phyloP scores from a whole-genome alignment of 768 basidiomycete species.

The Trametes meyenii region DNA sequence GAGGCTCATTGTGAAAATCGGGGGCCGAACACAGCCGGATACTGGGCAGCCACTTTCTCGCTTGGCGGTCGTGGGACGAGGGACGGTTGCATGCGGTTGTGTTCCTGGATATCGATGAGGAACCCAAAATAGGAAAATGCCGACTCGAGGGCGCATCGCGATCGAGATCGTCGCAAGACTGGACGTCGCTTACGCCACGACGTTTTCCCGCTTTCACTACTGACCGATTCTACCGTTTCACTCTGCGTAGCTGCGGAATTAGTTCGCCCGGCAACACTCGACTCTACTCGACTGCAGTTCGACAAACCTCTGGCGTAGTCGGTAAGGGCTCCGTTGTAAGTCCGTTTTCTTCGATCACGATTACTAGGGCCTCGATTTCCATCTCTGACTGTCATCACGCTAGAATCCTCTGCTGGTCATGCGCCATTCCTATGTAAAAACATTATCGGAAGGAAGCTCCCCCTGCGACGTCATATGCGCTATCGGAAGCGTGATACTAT shows the following conservation, averaged over 20 bases:
- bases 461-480: not conserved
- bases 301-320: too few species aligned
- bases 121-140: not conserved
- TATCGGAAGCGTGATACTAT: constrained; percentile 13
- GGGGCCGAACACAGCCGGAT: not conserved
- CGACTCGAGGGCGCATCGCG: not conserved
- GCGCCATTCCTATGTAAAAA: not conserved
- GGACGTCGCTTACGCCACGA: not conserved
- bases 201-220: not conserved
- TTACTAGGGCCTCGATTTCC: not conserved
- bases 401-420: constrained; percentile 3
- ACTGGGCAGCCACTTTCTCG: not conserved
- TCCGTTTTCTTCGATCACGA: not conserved
- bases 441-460: not conserved
- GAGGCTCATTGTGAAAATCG: too few species aligned
- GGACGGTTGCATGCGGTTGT: not conserved
- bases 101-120: not conserved
- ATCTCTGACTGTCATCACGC: not conserved
- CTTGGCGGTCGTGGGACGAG: not conserved
- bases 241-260: too few species aligned
- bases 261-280: too few species aligned
- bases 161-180: not conserved
- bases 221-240: too few species aligned
- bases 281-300: too few species aligned
- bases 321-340: too few species aligned